Conservation (phyloP, 2,329 filamentous ascomycete genomes). For the Clarireedia sp. region DNA sequence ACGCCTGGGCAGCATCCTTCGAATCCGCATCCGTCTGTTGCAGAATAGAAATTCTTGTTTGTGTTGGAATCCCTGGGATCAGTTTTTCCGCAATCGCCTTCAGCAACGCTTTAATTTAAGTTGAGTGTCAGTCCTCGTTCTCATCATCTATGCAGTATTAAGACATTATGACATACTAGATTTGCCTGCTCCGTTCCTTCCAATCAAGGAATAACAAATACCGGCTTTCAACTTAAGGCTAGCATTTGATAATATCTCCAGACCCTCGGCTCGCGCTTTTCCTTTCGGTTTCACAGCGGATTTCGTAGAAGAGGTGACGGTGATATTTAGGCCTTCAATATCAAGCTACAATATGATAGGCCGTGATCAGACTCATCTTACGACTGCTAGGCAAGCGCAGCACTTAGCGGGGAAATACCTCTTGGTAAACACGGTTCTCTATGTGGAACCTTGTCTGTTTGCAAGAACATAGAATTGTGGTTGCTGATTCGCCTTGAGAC, state of each 20-base stretch:
- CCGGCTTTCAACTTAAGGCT: constrained; percentile 65
- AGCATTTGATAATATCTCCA: constrained; percentile 65
- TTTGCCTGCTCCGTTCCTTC: constrained; percentile 76
- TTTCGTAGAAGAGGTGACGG: constrained; percentile 41
- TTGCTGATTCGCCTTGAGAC: constrained; percentile 18
- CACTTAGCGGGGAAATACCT: constrained; percentile 14
- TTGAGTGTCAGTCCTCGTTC: background rate
- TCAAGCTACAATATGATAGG: constrained; percentile 44
- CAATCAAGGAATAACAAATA: constrained; percentile 68
- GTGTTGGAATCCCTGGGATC: constrained; percentile 65
- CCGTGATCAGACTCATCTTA: background rate
- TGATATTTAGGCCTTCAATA: constrained; percentile 65
- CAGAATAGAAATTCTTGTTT: constrained; percentile 57
- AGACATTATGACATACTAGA: constrained; percentile 49
- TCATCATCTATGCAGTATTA: background rate
- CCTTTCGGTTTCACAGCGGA: constrained; percentile 40
- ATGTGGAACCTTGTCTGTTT: constrained; percentile 31
- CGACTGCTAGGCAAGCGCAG: background rate
- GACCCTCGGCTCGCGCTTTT: constrained; percentile 41
- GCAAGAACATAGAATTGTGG: constrained; percentile 25
- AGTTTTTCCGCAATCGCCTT: constrained; percentile 70
- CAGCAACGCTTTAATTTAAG: constrained; percentile 48
- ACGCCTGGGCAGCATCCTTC: constrained; percentile 27
- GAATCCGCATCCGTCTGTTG: constrained; percentile 50
- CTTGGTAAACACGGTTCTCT: constrained; percentile 27